Percentiles rank a stretch among this genome's conserved stretches.
Evolutionary conservation across 1,284 basidiomycete genomes (phyloP).

Genomic region (Leccinum pachyderme): DNA sequence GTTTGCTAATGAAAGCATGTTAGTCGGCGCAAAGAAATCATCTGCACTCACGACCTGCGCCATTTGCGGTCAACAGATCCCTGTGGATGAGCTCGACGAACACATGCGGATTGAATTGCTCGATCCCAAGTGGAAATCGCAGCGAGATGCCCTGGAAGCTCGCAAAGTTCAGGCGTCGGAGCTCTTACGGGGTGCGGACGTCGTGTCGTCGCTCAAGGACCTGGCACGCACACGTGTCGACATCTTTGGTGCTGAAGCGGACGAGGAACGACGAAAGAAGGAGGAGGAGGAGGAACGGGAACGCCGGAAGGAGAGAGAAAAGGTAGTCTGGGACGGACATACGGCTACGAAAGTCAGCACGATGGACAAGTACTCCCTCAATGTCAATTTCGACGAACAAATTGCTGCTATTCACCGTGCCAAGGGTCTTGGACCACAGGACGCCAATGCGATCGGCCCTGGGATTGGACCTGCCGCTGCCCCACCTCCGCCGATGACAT

Average conservation of each 20-base stretch:
- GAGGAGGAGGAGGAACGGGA: conserved; percentile 84
- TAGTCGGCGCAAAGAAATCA: conserved; percentile 72
- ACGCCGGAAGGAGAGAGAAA: conserved; percentile 81
- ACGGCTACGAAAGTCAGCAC: conserved; percentile 87
- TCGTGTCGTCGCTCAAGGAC: conserved; percentile 87
- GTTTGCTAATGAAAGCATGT: conserved; percentile 12
- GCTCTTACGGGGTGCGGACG: conserved; percentile 86
- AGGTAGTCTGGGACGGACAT: conserved; percentile 95
- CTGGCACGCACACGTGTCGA: conserved; percentile 91
- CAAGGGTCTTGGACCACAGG: conserved; percentile 84
- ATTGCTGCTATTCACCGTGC: conserved; percentile 91
- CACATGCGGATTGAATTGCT: conserved; percentile 98
- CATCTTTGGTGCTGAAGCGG: conserved; percentile 85
- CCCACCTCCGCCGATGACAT: conserved; percentile 57
- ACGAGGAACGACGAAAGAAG: conserved; percentile 81
- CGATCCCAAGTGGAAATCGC: conserved; percentile 97
- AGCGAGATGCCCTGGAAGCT: conserved; percentile 82
- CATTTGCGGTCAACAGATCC: conserved; percentile 92
- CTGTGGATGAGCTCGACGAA: conserved; percentile 92
- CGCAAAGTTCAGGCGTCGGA: conserved; percentile 90
- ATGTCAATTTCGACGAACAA: conserved; percentile 92
- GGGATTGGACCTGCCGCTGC: conserved; percentile 77
- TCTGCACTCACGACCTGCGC: conserved; percentile 83
- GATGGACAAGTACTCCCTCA: conserved; percentile 85
- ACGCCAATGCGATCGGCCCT: conserved; percentile 73